Base-by-base conservation (phyloP, 345 rosid species). In the Brassica nigra region DNA sequence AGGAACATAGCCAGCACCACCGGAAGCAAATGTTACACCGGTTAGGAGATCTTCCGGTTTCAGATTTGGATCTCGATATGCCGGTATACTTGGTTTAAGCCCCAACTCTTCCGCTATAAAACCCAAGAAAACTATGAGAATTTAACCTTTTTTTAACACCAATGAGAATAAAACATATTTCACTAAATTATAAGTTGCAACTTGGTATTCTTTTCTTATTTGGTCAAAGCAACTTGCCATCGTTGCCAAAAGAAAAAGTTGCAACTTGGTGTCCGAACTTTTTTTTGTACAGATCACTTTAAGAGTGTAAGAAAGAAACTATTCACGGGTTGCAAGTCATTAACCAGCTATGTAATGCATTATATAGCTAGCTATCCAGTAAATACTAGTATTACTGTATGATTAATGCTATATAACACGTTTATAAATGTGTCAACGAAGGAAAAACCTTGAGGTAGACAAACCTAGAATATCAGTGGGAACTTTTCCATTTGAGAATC, bases 21-120 rank as follows among this genome's bases (percentile, higher is more conserved):
- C 90, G 0, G 95, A 90, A 59, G 92, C 95, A 63, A 90, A 90
- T 70, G 86, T 86, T 9, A 91, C 97, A 6, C 94, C 94, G 6
- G 89, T 90, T 3, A 84, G 77, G 11, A 91, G 91, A 42, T 91
- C 94, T 44, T 85, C 78, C 20, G 70, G 64, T 81, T 77, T 39
- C 18, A 89, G 65, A 54, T 76, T 87, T 9, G 85, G 88, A 75
- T 89, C 89, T 69, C 84, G 82, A 74, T 87, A 91, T 11, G 90
- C 88, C 2, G 97, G 97, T 74, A 91, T 5, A 16, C 58, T 34
- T 47, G 84, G 75, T 72, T 89, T 90, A 0, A 88, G 11, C 10
- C 90, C 97, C 0, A 88, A 31, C 62, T 52, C 79, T 76, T 86
- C 88, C 36, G 81, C 94, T 86, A 79, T 71, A 47, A 65, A 2